Percentiles rank a stretch among this genome's conserved stretches.
Evolutionary conservation across 139 green algal genomes (phyloP).

Genomic region (Zygnema circumcarinatum): DNA sequence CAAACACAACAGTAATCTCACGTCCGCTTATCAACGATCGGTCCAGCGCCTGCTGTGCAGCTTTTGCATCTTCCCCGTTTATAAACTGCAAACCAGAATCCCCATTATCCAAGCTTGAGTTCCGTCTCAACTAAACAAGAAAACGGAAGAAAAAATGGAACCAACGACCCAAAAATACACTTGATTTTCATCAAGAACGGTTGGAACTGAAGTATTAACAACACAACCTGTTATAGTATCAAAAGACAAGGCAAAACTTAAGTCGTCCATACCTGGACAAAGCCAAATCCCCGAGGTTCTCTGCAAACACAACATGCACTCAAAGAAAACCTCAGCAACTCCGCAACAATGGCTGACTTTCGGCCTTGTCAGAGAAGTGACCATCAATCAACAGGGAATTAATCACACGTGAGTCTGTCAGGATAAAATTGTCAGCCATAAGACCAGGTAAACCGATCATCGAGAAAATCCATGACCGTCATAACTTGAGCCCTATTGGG

Average conservation of each 20-base stretch:
- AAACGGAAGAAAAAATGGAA: slow-evolving; percentile 22
- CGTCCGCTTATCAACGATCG: slow-evolving; percentile 39
- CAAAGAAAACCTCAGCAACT: no score
- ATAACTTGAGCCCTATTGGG: background rate
- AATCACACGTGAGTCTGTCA: no score
- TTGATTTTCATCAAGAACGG: no score
- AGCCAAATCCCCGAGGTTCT: slow-evolving; percentile 59
- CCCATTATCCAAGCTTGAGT: background rate
- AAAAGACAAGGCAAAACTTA: background rate
- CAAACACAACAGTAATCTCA: slow-evolving; percentile 64
- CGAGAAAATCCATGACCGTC: background rate
- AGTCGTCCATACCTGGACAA: slow-evolving; percentile 43
- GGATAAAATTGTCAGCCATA: no score
- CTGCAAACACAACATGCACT: slow-evolving; percentile 46
- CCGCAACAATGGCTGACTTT: no score
- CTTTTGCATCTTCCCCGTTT: slow-evolving; percentile 44
- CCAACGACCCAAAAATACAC: no score
- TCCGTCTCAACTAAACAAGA: no score
- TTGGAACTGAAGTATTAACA: no score
- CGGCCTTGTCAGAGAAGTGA: no score
- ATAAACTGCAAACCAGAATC: slow-evolving; percentile 42
- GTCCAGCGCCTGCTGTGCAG: slow-evolving; percentile 57
- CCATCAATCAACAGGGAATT: no score
- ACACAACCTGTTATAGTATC: no score
- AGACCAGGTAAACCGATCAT: background rate